phyloP scores from a whole-genome alignment of 768 basidiomycete genomes.

The Dioszegia crocea region DNA sequence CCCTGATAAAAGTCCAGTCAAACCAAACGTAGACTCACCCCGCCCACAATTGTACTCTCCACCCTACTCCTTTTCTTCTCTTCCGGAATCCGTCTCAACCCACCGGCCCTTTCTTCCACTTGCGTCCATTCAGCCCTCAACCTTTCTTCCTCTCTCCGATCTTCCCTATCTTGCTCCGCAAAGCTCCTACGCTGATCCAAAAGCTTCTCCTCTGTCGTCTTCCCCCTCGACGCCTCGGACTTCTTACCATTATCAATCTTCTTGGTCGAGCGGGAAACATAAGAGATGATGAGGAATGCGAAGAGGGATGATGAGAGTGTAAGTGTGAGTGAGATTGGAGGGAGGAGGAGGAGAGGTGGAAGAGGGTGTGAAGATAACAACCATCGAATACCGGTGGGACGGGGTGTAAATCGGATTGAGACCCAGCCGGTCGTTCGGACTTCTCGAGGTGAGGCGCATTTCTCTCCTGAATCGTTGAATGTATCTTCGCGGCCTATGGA shows the following conservation, averaged over 20 bases:
- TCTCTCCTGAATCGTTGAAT: conserved; percentile 16
- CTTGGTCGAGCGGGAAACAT: conserved; percentile 17
- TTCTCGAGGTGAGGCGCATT: conserved; percentile 28
- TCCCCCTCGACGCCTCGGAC: not conserved
- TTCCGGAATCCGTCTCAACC: conserved; percentile 24
- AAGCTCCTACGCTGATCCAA: conserved; percentile 12
- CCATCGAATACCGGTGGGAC: conserved; percentile 46
- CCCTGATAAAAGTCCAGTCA: no score
- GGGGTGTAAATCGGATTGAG: conserved; percentile 39
- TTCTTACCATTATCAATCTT: not conserved
- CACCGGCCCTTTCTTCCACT: conserved; percentile 22
- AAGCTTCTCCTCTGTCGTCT: conserved; percentile 15
- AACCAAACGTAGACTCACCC: conserved; percentile 21
- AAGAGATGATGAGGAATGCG: conserved; percentile 41
- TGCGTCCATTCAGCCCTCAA: conserved; percentile 32
- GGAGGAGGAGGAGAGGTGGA: conserved; percentile 44
- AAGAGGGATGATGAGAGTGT: conserved; percentile 43
- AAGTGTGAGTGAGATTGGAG: conserved; percentile 41
- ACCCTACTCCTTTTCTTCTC: conserved; percentile 15
- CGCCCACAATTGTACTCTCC: conserved; percentile 21
- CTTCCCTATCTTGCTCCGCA: conserved; percentile 20
- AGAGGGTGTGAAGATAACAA: conserved; percentile 43
- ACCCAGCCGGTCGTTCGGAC: conserved; percentile 50
- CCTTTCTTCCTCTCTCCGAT: conserved; percentile 23
- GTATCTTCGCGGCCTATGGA: conserved; percentile 37